These are phyloP conservation scores for Globisporangium emineosum DNA, from an alignment of 352 stramenopile genomes.

Conservation along the genomic window DNA sequence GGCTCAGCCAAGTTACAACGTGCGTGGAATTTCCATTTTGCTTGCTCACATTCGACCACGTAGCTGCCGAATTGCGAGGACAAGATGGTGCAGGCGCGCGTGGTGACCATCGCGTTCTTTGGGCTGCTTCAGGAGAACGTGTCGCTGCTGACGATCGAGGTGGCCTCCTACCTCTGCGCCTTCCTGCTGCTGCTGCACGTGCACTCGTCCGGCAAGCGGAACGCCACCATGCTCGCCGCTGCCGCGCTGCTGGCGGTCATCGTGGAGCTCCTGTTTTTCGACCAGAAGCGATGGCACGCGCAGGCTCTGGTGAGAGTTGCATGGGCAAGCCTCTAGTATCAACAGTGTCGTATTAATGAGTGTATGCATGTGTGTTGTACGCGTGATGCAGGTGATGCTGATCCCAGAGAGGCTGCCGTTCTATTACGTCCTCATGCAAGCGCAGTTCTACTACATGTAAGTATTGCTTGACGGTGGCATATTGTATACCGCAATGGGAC, in stretches of 20 bases:
- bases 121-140: constrained; percentile 77
- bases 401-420: constrained; percentile 48
- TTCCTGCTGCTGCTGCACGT: constrained; percentile 78
- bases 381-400: constrained; percentile 42
- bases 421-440: constrained; percentile 64
- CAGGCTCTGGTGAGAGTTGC: constrained; percentile 42
- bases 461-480: background rate
- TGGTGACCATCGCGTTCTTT: constrained; percentile 66
- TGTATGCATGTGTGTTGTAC: too few relatives aligned
- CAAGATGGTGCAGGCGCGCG: constrained; percentile 33
- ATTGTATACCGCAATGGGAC: too few relatives aligned
- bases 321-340: background rate
- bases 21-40: constrained; percentile 1
- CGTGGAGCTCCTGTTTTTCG: constrained; percentile 68
- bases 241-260: constrained; percentile 46
- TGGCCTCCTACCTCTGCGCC: constrained; percentile 46
- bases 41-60: background rate
- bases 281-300: constrained; percentile 61
- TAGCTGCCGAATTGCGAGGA: background rate
- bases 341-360: background rate
- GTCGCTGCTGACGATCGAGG: constrained; percentile 65
- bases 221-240: constrained; percentile 56
- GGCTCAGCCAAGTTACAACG: background rate
- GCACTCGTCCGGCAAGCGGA: constrained; percentile 72
- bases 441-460: constrained; percentile 80